A percentile compares a stretch with the other conserved stretches of the same genome.
These are phyloP conservation scores for Lecanicillium sp. DNA, from an alignment of 2,329 filamentous ascomycete species.

Conservation along the genomic window DNA sequence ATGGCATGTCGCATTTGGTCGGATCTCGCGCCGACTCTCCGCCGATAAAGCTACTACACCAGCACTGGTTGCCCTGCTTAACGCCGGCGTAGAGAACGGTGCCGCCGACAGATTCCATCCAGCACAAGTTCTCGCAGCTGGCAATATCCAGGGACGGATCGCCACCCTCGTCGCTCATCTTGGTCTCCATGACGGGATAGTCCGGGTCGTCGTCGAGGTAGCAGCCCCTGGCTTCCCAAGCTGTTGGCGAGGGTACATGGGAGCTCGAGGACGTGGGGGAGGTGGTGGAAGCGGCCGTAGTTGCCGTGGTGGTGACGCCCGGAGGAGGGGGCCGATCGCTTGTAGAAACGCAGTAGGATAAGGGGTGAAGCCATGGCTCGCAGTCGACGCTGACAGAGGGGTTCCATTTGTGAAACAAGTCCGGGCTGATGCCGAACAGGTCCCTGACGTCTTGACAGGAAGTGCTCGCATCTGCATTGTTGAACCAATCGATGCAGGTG, in stretches of 20 bases:
- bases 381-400: conserved; percentile 13
- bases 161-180: conserved; percentile 15
- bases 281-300: conserved; percentile 5
- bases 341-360: conserved; percentile 14
- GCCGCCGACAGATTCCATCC: neutral
- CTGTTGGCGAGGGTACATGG: conserved; percentile 11
- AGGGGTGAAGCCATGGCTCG: conserved; percentile 6
- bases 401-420: conserved; percentile 11
- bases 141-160: conserved; percentile 19
- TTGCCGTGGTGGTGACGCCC: conserved; percentile 6
- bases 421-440: conserved; percentile 7
- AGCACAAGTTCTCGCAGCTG: conserved; percentile 18
- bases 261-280: conserved; percentile 7
- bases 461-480: conserved; percentile 1
- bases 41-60: conserved; percentile 11
- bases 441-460: conserved; percentile 8
- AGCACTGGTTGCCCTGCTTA: conserved; percentile 13
- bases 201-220: conserved; percentile 24
- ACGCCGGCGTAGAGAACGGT: conserved; percentile 10
- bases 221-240: conserved; percentile 23
- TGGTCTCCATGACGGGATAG: conserved; percentile 20
- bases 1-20: conserved; percentile 11
- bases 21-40: conserved; percentile 9
- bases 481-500: conserved; percentile 8
- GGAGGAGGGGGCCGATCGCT: conserved; percentile 4